Percentiles rank a stretch among this genome's conserved stretches.
These are phyloP conservation scores for Apiospora kogelbergensis DNA, from an alignment of 2,329 filamentous ascomycete genomes.

Conservation along the genomic window DNA sequence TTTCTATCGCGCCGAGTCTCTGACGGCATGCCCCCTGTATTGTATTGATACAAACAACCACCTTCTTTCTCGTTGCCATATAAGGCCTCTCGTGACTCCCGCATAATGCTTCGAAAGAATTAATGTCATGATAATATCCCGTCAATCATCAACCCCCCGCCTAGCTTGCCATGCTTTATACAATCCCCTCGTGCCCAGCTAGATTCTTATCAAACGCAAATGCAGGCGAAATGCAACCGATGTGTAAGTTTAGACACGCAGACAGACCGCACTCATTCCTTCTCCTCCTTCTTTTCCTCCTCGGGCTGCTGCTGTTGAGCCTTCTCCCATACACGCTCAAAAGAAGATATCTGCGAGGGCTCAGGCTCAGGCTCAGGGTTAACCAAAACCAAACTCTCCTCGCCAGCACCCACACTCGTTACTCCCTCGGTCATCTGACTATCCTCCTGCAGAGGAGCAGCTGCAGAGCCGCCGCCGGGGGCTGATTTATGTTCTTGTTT, in stretches of 20 bases:
- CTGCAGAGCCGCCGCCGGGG: neutral
- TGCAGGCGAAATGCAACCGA: neutral
- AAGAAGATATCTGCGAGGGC: constrained; percentile 39
- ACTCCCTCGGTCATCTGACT: constrained; percentile 12
- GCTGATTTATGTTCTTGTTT: neutral
- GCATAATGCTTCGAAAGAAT: neutral
- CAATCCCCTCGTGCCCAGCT: neutral
- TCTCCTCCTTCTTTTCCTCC: neutral
- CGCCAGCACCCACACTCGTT: constrained; percentile 22
- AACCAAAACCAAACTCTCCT: constrained; percentile 56
- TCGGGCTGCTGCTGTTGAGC: constrained; percentile 44
- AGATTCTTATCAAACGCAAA: neutral
- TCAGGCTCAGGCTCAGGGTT: constrained; percentile 37
- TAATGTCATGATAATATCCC: neutral
- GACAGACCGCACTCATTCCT: neutral
- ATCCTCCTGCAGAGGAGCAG: neutral
- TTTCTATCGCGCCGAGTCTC: neutral
- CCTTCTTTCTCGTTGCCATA: neutral
- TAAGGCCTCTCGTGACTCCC: constrained; percentile 8
- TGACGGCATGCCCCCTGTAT: neutral
- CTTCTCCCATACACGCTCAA: constrained; percentile 71
- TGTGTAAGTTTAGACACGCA: neutral
- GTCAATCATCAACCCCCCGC: neutral
- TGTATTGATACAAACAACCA: constrained; percentile 6
- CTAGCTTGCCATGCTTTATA: neutral